Evolutionary conservation across 2,329 filamentous ascomycete genomes (phyloP), one percentile per base, ranked within the genome.

Genomic region (Microsporum canis): DNA sequence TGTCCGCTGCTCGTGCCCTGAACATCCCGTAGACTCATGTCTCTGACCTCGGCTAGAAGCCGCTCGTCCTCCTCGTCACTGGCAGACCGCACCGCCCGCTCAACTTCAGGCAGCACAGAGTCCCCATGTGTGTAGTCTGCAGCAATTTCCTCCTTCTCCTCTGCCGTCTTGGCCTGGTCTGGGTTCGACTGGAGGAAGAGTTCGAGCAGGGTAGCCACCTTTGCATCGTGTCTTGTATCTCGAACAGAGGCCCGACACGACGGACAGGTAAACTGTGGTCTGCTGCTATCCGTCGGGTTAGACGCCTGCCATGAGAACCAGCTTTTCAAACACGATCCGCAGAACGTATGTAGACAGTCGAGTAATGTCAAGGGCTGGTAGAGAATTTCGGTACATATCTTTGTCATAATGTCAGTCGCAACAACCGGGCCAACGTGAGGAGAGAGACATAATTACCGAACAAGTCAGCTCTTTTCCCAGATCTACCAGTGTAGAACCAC

Each of bases 371-470:
- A 82, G 38, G 91, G 91, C 73, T 95, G 89, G 76, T 90, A 95
- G 65, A 96, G 85, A 66, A 96, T 83, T 74, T 97, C 94, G 68
- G 92, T 95, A 79, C 94, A 99, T 70, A 99, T 99, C 91, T 96
- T 17, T 33, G 4, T 6, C 17, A 17, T 8, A 17, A 39, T 29
- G 14, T 12, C 6, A 45, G 38, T 34, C 34, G 31, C 56, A 27
- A 43, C 7, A 31, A 3, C 23, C 3, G 3, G 31, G 4, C 39
- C 4, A 10, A 10, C 12, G 41, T 29, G 17, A 43, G 2, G 3
- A 29, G 8, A 45, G 17, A 31, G 8, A 5, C 3, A 29, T 10
- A 41, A 88, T 77, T 82, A 96, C 91, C 72, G 92, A 95, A 79
- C 92, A 97, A 60, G 88, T 91, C 77, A 97, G 79, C 82, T 99